A percentile compares a stretch with the other conserved stretches of the same genome.
Conservation (phyloP, 352 stramenopile species). For the Globisporangium nunn region DNA sequence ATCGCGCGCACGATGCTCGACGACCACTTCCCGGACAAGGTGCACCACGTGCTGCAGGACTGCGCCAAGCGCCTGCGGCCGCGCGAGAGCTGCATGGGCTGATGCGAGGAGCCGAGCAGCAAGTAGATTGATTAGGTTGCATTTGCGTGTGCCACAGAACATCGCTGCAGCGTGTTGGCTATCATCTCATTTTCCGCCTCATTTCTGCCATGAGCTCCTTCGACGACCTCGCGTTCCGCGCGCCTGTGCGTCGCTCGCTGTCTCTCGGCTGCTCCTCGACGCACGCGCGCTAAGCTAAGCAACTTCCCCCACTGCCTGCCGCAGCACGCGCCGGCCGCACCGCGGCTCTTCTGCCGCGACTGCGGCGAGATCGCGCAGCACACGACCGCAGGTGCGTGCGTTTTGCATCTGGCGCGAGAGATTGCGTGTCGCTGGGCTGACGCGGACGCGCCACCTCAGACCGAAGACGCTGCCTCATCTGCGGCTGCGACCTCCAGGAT, state of each 20-base stretch:
- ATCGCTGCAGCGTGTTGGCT: no score
- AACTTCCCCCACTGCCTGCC: not conserved
- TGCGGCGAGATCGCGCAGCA: constrained; percentile 48
- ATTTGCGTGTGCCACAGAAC: no score
- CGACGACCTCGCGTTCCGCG: constrained; percentile 66
- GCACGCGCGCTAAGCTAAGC: no score
- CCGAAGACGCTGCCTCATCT: constrained; percentile 56
- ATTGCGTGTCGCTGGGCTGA: not conserved
- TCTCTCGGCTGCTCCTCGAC: not conserved
- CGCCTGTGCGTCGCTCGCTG: constrained; percentile 5
- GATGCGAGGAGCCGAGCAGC: constrained; percentile 7
- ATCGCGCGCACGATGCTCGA: constrained; percentile 84
- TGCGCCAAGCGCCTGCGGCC: constrained; percentile 52
- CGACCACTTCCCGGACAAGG: constrained; percentile 86
- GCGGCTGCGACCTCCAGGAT: constrained; percentile 46
- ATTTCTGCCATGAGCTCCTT: constrained; percentile 42
- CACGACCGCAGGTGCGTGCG: constrained; percentile 37
- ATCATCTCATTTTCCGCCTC: no score
- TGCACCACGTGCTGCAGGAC: constrained; percentile 81
- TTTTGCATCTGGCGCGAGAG: not conserved
- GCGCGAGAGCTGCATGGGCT: constrained; percentile 20
- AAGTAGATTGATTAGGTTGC: no score
- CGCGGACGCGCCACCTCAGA: constrained; percentile 11
- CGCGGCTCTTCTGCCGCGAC: constrained; percentile 49
- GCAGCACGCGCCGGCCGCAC: not conserved